Percentiles rank a stretch among this genome's conserved stretches.
phyloP scores from a whole-genome alignment of 345 rosid genomes.

The Gossypium australe region DNA sequence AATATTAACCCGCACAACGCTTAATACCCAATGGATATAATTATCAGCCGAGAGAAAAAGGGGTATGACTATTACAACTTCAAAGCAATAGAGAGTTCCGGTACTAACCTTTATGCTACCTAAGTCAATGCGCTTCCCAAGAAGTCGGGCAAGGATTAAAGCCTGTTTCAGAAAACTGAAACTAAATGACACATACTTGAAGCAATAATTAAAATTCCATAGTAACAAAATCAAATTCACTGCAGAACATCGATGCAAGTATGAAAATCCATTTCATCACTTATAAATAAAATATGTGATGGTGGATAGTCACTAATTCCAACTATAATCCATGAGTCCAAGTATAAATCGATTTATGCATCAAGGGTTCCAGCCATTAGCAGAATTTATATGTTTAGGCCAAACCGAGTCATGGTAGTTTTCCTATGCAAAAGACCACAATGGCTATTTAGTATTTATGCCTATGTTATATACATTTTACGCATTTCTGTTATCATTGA shows the following conservation, averaged over 20 bases:
- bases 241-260: background rate
- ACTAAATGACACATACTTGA: background rate
- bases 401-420: background rate
- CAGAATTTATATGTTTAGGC: background rate
- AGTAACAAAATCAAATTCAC: constrained; percentile 8
- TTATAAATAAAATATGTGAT: background rate
- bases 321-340: background rate
- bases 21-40: background rate
- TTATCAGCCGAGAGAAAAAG: background rate
- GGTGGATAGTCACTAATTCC: background rate
- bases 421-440: background rate
- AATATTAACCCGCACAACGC: background rate
- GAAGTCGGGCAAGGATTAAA: constrained; percentile 87
- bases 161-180: constrained; percentile 41
- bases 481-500: background rate
- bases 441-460: constrained; percentile 2
- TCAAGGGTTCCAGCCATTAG: constrained; percentile 4
- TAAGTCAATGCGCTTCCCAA: constrained; percentile 62
- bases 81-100: background rate
- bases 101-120: constrained; percentile 59
- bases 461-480: background rate
- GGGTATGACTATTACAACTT: background rate
- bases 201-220: background rate
- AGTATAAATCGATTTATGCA: constrained; percentile 4
- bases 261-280: background rate